These are phyloP conservation scores for Eucalyptus pauciflora DNA, from an alignment of 345 rosid genomes.

Conservation along the genomic window DNA sequence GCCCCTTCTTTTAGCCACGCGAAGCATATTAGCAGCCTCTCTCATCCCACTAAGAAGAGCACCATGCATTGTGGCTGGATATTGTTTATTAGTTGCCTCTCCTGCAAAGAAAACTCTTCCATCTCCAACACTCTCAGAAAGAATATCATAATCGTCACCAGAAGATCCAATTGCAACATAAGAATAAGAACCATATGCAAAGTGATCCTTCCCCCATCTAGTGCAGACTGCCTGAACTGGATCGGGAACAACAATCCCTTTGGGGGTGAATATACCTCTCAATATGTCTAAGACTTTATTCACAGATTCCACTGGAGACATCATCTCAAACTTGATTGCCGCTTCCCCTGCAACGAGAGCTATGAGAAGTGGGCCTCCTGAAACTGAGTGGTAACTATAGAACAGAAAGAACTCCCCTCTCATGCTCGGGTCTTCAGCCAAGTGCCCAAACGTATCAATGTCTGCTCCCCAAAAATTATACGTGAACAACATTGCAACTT, in stretches of 20 bases:
- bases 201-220: constrained; percentile 87
- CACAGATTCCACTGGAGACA: constrained; percentile 86
- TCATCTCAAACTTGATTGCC: constrained; percentile 62
- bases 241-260: constrained; percentile 93
- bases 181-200: constrained; percentile 80
- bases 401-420: constrained; percentile 95
- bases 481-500: constrained; percentile 86
- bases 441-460: constrained; percentile 84
- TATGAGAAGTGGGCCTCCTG: constrained; percentile 87
- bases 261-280: constrained; percentile 76
- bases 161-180: constrained; percentile 89
- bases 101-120: constrained; percentile 97
- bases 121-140: constrained; percentile 86
- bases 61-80: constrained; percentile 98
- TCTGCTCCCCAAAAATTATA: constrained; percentile 89
- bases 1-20: constrained; percentile 57
- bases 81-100: constrained; percentile 91
- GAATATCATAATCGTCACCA: constrained; percentile 92
- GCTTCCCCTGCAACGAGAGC: constrained; percentile 96
- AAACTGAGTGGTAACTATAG: constrained; percentile 82
- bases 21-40: constrained; percentile 81
- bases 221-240: constrained; percentile 90
- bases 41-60: constrained; percentile 98
- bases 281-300: constrained; percentile 56
- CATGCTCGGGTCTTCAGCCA: constrained; percentile 64